Conservation (phyloP, 495 filamentous ascomycete species). For the Tuber microsphaerosporum region DNA sequence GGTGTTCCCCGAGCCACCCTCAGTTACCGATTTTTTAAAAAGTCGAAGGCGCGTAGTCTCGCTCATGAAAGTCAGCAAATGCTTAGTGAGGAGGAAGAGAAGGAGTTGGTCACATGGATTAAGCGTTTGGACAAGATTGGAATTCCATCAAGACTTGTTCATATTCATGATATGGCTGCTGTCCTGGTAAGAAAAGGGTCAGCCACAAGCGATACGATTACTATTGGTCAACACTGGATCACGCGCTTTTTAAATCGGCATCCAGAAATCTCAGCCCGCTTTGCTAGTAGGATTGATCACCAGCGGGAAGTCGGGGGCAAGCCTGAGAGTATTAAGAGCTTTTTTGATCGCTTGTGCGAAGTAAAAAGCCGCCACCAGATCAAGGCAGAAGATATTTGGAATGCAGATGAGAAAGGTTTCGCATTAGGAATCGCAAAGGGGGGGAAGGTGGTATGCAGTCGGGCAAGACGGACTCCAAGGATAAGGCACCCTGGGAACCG, state of each 20-base stretch:
- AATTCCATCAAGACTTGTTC: conserved; percentile 13
- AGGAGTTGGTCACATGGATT: conserved; percentile 9
- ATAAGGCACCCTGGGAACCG: conserved; percentile 18
- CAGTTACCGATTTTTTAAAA: too few species aligned
- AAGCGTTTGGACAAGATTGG: conserved; percentile 9
- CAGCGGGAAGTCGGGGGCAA: conserved; percentile 8
- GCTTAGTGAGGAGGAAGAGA: conserved; percentile 8
- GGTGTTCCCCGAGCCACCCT: too few species aligned
- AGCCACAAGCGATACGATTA: not conserved
- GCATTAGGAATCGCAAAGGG: conserved; percentile 8
- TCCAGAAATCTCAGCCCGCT: not conserved
- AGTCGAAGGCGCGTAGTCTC: too few species aligned
- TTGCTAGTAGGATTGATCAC: conserved; percentile 8
- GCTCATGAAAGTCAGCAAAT: conserved; percentile 10
- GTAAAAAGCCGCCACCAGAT: conserved; percentile 6
- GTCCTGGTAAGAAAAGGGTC: too few species aligned
- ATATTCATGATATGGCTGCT: conserved; percentile 13
- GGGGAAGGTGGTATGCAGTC: not conserved
- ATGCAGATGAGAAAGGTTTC: conserved; percentile 13
- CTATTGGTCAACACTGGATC: conserved; percentile 5
- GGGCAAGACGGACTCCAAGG: not conserved
- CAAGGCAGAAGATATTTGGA: not conserved
- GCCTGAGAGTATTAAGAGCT: not conserved
- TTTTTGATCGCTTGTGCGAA: conserved; percentile 7
- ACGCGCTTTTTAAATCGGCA: conserved; percentile 12